These are phyloP conservation scores for Wallacemonas collosoma DNA, from an alignment of 208 protist species.

Conservation along the genomic window DNA sequence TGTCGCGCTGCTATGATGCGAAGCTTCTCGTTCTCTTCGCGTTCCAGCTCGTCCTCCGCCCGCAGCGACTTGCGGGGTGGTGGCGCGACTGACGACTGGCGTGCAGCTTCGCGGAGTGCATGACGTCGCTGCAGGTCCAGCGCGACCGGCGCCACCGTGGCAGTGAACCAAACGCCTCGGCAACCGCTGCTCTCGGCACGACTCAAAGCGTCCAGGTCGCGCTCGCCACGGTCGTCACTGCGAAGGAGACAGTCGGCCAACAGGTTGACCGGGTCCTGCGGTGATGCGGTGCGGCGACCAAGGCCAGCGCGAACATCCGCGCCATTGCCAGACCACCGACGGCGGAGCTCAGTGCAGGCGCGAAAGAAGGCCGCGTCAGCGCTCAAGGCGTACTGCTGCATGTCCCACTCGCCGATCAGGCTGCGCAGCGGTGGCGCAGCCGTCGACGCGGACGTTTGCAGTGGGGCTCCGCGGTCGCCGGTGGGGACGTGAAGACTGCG, in stretches of 20 bases:
- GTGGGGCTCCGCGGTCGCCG: not conserved
- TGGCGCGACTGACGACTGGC: conserved; percentile 24
- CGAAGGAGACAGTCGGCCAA: not conserved
- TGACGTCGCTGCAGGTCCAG: conserved; percentile 35
- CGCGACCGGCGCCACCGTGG: conserved; percentile 45
- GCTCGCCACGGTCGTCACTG: not conserved
- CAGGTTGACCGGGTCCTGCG: not conserved
- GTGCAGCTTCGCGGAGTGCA: conserved; percentile 14
- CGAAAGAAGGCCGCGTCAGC: conserved; percentile 68
- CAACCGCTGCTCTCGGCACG: conserved; percentile 46
- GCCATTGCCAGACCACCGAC: not conserved
- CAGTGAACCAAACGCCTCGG: conserved; percentile 78
- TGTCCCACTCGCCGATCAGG: conserved; percentile 70
- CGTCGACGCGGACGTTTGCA: not conserved
- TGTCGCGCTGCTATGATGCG: conserved; percentile 18
- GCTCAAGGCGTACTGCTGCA: conserved; percentile 81
- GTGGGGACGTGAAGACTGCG: conserved; percentile 19
- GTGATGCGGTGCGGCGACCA: not conserved
- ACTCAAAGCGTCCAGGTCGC: not conserved
- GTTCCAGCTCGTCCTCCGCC: conserved; percentile 7
- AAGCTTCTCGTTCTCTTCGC: conserved; percentile 24
- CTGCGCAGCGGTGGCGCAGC: conserved; percentile 16
- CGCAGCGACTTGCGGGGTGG: conserved; percentile 32
- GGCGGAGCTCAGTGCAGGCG: conserved; percentile 26
- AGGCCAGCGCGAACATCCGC: not conserved